Conservation (phyloP, 2,329 filamentous ascomycete genomes). For the Alternaria ethzedia region DNA sequence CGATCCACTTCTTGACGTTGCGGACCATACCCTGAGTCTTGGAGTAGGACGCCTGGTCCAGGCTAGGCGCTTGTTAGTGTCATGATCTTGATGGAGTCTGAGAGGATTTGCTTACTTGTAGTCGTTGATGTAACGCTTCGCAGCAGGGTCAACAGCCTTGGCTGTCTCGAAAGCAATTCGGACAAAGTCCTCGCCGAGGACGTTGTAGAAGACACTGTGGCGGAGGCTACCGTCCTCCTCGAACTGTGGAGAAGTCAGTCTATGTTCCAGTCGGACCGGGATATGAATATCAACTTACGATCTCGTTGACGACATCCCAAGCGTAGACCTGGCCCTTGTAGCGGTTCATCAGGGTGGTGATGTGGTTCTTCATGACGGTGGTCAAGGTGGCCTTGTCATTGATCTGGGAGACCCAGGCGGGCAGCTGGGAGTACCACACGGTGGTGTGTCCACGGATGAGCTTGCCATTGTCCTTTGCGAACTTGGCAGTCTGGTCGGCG, state of each 20-base stretch:
- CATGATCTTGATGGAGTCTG: not conserved
- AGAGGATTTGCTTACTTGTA: constrained; percentile 49
- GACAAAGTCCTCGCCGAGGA: constrained; percentile 75
- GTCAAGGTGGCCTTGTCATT: constrained; percentile 61
- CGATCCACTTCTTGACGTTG: constrained; percentile 70
- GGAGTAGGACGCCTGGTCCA: constrained; percentile 64
- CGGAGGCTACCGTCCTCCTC: constrained; percentile 67
- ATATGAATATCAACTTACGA: constrained; percentile 33
- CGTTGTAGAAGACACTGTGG: constrained; percentile 67
- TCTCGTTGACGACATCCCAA: constrained; percentile 71
- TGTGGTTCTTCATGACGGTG: constrained; percentile 65
- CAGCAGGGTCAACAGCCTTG: constrained; percentile 68
- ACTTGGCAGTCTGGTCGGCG: constrained; percentile 65
- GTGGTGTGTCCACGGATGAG: constrained; percentile 70
- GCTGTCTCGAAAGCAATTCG: constrained; percentile 75
- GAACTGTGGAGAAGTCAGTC: constrained; percentile 50
- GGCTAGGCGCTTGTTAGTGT: constrained; percentile 54
- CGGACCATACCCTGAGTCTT: constrained; percentile 66
- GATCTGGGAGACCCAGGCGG: constrained; percentile 65
- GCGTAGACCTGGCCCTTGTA: constrained; percentile 70
- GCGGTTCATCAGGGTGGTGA: constrained; percentile 62
- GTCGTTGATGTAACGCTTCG: constrained; percentile 80
- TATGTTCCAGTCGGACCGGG: not conserved
- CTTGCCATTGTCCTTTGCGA: constrained; percentile 64
- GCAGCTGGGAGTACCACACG: constrained; percentile 64